Percentiles rank a stretch among this genome's conserved stretches.
Conservation (phyloP, 73 alveolate species). For the Durusdinium trenchii region DNA sequence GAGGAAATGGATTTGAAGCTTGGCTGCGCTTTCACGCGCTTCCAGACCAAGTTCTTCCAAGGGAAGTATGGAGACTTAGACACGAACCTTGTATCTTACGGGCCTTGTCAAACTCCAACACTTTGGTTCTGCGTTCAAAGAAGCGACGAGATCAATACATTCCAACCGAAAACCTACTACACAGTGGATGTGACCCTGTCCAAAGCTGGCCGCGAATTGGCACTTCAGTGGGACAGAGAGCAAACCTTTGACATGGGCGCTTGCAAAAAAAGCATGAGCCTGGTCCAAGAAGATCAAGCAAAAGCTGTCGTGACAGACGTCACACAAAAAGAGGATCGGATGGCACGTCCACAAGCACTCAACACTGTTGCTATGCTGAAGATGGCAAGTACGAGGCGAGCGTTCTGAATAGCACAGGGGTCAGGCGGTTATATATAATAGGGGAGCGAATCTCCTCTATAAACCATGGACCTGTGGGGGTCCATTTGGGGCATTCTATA, state of each 20-base stretch:
- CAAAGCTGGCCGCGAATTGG: slow-evolving; percentile 97
- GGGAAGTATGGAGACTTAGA: slow-evolving; percentile 97
- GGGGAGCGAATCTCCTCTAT: too few relatives aligned
- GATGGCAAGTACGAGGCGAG: slow-evolving; percentile 96
- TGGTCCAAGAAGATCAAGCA: slow-evolving; percentile 96
- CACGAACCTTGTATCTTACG: slow-evolving; percentile 98
- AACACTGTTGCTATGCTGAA: slow-evolving; percentile 99
- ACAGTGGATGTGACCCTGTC: slow-evolving; percentile 94
- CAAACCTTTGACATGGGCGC: slow-evolving; percentile 96
- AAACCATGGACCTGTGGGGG: too few relatives aligned
- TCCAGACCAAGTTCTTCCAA: slow-evolving; percentile 98
- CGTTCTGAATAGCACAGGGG: too few relatives aligned
- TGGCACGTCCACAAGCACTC: slow-evolving; percentile 98
- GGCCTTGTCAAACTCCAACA: slow-evolving; percentile 99
- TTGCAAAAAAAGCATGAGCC: slow-evolving; percentile 38
- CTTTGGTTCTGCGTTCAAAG: slow-evolving; percentile 99
- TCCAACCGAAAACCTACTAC: slow-evolving; percentile 99
- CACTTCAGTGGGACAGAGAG: slow-evolving; percentile 97
- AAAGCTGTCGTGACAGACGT: slow-evolving; percentile 97
- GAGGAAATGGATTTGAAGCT: slow-evolving; percentile 99
- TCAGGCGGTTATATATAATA: too few relatives aligned
- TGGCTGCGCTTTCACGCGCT: slow-evolving; percentile 99
- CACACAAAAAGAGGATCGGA: slow-evolving; percentile 96
- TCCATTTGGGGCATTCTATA: too few relatives aligned
- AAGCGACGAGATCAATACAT: slow-evolving; percentile 99